Evolutionary conservation across 2,329 filamentous ascomycete genomes (phyloP).

Genomic region (Hymenoscyphus fructigenus): DNA sequence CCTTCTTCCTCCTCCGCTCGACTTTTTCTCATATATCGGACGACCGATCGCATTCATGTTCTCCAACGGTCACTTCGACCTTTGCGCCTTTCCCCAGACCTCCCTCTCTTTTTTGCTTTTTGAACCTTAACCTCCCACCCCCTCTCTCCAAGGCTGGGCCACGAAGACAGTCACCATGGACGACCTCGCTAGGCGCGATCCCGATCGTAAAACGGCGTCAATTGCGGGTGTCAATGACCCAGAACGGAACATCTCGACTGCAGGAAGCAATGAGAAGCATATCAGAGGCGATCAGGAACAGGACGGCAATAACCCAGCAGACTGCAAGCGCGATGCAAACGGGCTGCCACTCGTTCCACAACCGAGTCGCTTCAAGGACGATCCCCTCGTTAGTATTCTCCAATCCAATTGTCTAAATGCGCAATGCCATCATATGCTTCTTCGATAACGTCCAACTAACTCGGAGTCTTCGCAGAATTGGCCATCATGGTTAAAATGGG

Average conservation of each 20-base stretch:
- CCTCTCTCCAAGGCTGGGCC: neutral
- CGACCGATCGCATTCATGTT: conserved; percentile 2
- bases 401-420: neutral
- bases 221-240: neutral
- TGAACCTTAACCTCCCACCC: neutral
- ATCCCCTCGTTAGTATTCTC: conserved; percentile 31
- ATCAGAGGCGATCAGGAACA: neutral
- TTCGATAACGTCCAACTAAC: neutral
- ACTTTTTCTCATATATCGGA: neutral
- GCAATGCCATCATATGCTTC: neutral
- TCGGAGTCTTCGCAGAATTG: conserved; percentile 28
- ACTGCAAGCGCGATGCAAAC: conserved; percentile 6
- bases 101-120: neutral
- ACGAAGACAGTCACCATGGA: neutral
- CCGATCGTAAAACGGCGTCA: neutral
- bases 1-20: neutral
- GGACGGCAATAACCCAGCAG: conserved; percentile 1
- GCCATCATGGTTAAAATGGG: conserved; percentile 36
- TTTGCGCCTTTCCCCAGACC: neutral
- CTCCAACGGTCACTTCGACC: neutral
- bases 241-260: neutral
- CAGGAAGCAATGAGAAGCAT: neutral
- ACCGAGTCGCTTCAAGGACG: conserved; percentile 34
- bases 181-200: neutral
- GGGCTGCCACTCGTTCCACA: conserved; percentile 32